Base-by-base conservation (phyloP, 106 monocot species). In the Phalaenopsis equestris region DNA sequence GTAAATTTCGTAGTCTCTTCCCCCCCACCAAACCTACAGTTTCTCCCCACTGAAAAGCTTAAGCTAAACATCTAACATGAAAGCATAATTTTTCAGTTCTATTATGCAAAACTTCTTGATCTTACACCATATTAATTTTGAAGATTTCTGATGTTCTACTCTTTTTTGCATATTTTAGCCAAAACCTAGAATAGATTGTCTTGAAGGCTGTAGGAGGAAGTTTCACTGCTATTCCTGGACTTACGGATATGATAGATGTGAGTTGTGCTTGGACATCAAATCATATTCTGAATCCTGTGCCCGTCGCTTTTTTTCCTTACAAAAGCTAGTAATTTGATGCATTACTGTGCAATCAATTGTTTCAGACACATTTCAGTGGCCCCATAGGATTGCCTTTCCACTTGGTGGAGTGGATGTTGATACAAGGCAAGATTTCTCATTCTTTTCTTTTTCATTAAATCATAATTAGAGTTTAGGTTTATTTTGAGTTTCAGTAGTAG, bases 171-270 rank as follows among this genome's bases (percentile, higher is more conserved):
- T 55, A 41, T 87, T 84, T 81, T 85, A 98, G 97, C 97, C 97
- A 78, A 92, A 98, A 61, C 94, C 94, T 55, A 92, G 86, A 84
- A 94, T 98, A 56, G 97, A 98, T 78, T 98, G 85, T 82, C 30
- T 75, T 98, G 81, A 98, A 94, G 82, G 97, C 97, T 84, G 92
- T 98, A 0, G 97, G 97, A 67, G 97, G 97, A 91, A 98, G 97
- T 79, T 56, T 98, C 55, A 94, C 94, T 75, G 97, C 97, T 77
- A 85, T 98, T 72, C 97, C 97, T 79, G 97, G 97, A 52, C 86
- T 98, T 68, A 92, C 94, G 45, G 97, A 98, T 79, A 98, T 94
- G 94, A 98, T 98, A 76, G 90, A 92, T 83, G 97, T 94, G 81
- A 85, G 91, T 83, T 43, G 43, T 43, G 43, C 43, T 43, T 43